Base-by-base conservation (phyloP, 2,329 filamentous ascomycete genomes). In the Hypoxylon sp. region DNA sequence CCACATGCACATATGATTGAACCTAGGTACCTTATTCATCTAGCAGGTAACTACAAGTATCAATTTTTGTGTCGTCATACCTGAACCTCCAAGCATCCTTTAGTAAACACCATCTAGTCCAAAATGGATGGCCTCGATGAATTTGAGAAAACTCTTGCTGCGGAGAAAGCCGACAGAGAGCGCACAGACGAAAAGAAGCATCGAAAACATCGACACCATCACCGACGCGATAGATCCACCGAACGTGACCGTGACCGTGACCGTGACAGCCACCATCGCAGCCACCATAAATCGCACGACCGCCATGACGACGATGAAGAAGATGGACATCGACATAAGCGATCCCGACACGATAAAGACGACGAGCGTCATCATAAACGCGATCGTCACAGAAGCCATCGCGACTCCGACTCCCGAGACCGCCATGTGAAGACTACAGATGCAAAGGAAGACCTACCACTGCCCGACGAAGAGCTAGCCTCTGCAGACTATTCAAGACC, bases 111-210 rank as follows among this genome's bases (percentile, higher is more conserved):
- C 11, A 62, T 46, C 20, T 26, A 26, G 1, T 22, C 17, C 59
- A 63, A 17, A 24, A 86, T 85, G 84, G 82, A 84, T 67, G 79
- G 83, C n/a, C 78, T 87, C 8, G 85, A 85, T 50, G 91, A 94
- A 60, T 96, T 96, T 62, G 93, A 96, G 76, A 91, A 89, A 74
- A 82, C 88, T 24, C 82, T 96, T 11, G 90, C 89, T 1, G 85
- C 88, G 46, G 88, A 87, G 68, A 90, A 88, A 73, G 80, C 80
- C 0, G 78, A 81, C 48, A 81, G 85, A 56, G 82, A 87, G 44
- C 79, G 78, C 5, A 74, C 75, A 28, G 83, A 84, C 62, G 78
- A 81, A 46, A 82, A 82, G 26, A 78, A 79, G 37, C 79, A 80
- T 62, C 78, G 75, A 44, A 78, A 78, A 62, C 77, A 80, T 58